Percentiles rank a stretch among this genome's conserved stretches.
phyloP scores from a whole-genome alignment of 108 stramenopile genomes.

The Poteriospumella lacustris region DNA sequence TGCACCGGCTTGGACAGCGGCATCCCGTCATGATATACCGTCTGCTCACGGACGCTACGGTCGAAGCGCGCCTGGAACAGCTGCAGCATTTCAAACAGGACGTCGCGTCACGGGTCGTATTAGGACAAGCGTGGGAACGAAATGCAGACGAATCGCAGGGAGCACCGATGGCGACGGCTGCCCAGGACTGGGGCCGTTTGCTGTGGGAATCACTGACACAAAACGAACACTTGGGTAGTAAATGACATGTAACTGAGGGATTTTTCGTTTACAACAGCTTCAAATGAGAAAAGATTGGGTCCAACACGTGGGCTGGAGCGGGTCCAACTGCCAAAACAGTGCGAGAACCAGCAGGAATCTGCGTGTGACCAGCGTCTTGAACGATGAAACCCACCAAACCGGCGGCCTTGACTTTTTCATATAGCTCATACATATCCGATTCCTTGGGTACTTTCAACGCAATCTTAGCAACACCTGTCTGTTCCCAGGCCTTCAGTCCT shows the following conservation, averaged over 20 bases:
- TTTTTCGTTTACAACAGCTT: constrained; percentile 74
- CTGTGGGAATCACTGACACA: too few species aligned
- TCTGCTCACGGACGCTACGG: not conserved
- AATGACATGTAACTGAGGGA: too few species aligned
- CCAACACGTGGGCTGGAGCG: constrained; percentile 71
- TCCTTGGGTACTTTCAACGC: constrained; percentile 74
- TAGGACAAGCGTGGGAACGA: too few species aligned
- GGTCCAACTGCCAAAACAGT: constrained; percentile 81
- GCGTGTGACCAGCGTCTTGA: constrained; percentile 83
- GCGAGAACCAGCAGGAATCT: constrained; percentile 81
- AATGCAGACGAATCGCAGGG: too few species aligned
- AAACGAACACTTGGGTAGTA: too few species aligned
- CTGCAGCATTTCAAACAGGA: constrained; percentile 9
- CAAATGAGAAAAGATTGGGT: constrained; percentile 71
- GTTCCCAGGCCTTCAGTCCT: constrained; percentile 65
- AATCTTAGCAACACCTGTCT: constrained; percentile 81
- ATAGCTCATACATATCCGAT: constrained; percentile 63
- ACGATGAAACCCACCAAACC: constrained; percentile 76
- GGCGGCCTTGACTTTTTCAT: constrained; percentile 52
- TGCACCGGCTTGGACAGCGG: constrained; percentile 10
- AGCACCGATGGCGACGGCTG: too few species aligned
- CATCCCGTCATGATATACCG: not conserved
- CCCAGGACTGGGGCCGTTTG: too few species aligned
- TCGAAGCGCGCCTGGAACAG: not conserved
- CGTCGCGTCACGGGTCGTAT: constrained; percentile 2